Conservation (phyloP, 2,329 filamentous ascomycete species). For the Ramularia endophylla region DNA sequence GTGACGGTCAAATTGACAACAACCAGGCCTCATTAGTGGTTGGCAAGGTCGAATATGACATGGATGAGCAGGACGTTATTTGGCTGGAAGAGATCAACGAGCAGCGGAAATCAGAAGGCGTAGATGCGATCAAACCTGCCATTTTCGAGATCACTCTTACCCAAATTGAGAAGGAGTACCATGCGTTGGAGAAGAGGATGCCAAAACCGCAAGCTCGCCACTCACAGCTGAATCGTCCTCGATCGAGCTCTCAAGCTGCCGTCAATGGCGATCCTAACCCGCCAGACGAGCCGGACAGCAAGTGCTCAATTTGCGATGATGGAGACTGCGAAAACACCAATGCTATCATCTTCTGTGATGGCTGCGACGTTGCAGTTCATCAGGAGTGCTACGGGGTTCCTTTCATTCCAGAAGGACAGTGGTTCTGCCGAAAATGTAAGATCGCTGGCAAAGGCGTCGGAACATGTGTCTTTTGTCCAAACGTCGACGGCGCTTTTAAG, state of each 20-base stretch:
- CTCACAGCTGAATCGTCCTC: conserved; percentile 84
- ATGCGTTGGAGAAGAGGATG: conserved; percentile 90
- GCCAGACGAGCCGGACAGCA: conserved; percentile 88
- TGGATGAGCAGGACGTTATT: conserved; percentile 98
- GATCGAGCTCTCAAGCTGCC: conserved; percentile 88
- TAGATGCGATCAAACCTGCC: conserved; percentile 82
- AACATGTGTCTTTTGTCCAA: conserved; percentile 97
- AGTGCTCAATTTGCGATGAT: conserved; percentile 96
- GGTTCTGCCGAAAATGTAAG: conserved; percentile 96
- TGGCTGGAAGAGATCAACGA: conserved; percentile 85
- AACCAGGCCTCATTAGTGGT: conserved; percentile 48
- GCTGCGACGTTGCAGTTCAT: conserved; percentile 94
- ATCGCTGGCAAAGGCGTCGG: conserved; percentile 87
- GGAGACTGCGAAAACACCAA: conserved; percentile 99
- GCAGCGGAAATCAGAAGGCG: conserved; percentile 65
- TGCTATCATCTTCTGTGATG: conserved; percentile 97
- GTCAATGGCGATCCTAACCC: conserved; percentile 86
- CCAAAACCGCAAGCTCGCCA: conserved; percentile 96
- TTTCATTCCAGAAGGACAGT: conserved; percentile 97
- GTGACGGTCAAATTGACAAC: conserved; percentile 51
- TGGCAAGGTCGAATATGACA: conserved; percentile 93
- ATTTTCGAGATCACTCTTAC: conserved; percentile 98
- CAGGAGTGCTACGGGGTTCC: conserved; percentile 99
- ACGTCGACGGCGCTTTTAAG: conserved; percentile 96
- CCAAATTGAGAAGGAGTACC: conserved; percentile 98